Percentiles rank a stretch among this genome's conserved stretches.
Conservation (phyloP, 345 rosid genomes). For the Chamaenerion angustifolium region DNA sequence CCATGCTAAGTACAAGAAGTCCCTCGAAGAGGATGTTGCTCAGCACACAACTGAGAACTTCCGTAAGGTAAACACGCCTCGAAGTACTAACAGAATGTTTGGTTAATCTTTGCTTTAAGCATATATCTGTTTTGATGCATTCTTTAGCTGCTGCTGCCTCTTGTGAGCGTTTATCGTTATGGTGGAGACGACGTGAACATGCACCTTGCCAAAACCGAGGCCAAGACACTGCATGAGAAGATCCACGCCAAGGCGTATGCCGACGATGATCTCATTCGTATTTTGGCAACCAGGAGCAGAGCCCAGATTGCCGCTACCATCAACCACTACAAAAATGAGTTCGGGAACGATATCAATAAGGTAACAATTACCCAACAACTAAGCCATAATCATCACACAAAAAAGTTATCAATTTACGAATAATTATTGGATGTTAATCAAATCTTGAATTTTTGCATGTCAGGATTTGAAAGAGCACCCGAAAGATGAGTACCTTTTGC, state of each 20-base stretch:
- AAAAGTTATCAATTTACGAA: no score
- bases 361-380: slow-evolving; percentile 14
- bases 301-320: slow-evolving; percentile 63
- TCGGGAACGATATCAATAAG: slow-evolving; percentile 65
- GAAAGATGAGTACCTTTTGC: slow-evolving; percentile 43
- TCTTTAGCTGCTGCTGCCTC: slow-evolving; percentile 68
- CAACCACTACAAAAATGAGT: slow-evolving; percentile 58
- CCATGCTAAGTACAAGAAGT: slow-evolving; percentile 62
- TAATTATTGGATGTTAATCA: neutral
- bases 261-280: slow-evolving; percentile 76
- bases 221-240: slow-evolving; percentile 69
- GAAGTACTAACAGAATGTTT: no score
- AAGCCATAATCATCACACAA: neutral
- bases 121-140: no score
- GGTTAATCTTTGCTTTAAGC: no score
- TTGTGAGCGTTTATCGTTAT: slow-evolving; percentile 59
- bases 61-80: slow-evolving; percentile 42
- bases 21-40: slow-evolving; percentile 88
- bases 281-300: slow-evolving; percentile 72
- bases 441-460: slow-evolving; percentile 1
- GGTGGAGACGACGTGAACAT: slow-evolving; percentile 71
- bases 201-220: slow-evolving; percentile 61
- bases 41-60: slow-evolving; percentile 56
- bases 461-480: slow-evolving; percentile 67
- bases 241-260: slow-evolving; percentile 47